Conservation (phyloP, 805 yeast species). For the Candida pseudofarinosa region DNA sequence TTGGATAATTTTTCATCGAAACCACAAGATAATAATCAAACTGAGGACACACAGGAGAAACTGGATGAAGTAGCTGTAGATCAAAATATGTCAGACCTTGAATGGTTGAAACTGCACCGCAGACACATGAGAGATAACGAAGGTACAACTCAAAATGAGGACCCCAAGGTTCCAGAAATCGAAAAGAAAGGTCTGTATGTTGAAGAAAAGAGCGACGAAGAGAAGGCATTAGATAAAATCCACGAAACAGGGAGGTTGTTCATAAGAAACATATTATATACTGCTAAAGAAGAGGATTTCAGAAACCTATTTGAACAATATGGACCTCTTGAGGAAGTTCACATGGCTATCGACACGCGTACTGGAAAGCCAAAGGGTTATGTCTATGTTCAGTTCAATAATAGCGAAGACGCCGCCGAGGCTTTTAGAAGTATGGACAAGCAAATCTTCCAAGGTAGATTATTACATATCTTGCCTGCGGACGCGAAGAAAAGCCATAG, state of each 20-base stretch:
- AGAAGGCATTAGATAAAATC: constrained; percentile 48
- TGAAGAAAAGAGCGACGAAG: constrained; percentile 37
- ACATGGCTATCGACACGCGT: constrained; percentile 85
- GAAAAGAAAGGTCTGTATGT: background rate
- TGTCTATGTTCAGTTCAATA: constrained; percentile 74
- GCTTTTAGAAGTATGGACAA: constrained; percentile 79
- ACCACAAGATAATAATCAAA: constrained; percentile 13
- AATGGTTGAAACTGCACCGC: constrained; percentile 80
- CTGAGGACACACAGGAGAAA: constrained; percentile 10
- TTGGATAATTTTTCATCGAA: constrained; percentile 21
- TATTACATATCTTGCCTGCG: constrained; percentile 85
- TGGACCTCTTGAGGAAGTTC: constrained; percentile 84
- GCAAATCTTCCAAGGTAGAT: constrained; percentile 89
- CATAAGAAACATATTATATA: constrained; percentile 78
- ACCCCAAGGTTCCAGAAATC: constrained; percentile 8
- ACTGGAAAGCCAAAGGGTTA: constrained; percentile 91
- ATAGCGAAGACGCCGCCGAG: constrained; percentile 64
- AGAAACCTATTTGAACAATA: constrained; percentile 55
- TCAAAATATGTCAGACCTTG: constrained; percentile 65
- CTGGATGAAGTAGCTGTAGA: constrained; percentile 37
- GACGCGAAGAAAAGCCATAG: constrained; percentile 76
- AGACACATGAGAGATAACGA: constrained; percentile 50
- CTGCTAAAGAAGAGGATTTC: constrained; percentile 78
- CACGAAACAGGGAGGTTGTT: constrained; percentile 75
- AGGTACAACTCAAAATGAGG: background rate